Evolutionary conservation across 2,329 filamentous ascomycete species (phyloP).

Genomic region (Beauveria caledonica): DNA sequence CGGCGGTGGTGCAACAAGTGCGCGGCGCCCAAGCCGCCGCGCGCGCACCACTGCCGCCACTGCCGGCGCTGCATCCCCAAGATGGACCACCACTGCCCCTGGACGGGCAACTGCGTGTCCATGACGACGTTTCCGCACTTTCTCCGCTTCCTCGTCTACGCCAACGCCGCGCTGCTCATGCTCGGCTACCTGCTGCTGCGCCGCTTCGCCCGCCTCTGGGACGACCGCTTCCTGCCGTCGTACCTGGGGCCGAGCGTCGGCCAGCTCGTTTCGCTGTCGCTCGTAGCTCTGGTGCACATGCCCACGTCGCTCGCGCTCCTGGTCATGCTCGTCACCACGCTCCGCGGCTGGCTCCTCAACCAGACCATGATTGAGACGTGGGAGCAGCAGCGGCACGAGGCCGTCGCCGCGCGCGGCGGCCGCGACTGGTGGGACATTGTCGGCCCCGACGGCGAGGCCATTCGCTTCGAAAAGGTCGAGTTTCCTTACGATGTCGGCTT

Average conservation of each 20-base stretch:
- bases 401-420: constrained; percentile 40
- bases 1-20: constrained; percentile 70
- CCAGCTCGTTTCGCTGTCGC: constrained; percentile 53
- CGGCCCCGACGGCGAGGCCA: constrained; percentile 27
- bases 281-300: constrained; percentile 49
- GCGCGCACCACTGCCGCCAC: constrained; percentile 73
- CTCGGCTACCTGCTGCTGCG: constrained; percentile 53
- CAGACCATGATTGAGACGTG: constrained; percentile 75
- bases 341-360: constrained; percentile 57
- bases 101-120: constrained; percentile 77
- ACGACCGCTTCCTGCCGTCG: constrained; percentile 56
- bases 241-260: constrained; percentile 61
- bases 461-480: constrained; percentile 56
- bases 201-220: constrained; percentile 54
- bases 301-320: constrained; percentile 53
- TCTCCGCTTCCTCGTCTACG: constrained; percentile 65
- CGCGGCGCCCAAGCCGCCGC: constrained; percentile 61
- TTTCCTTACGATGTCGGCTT: constrained; percentile 78
- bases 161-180: constrained; percentile 55
- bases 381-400: constrained; percentile 59
- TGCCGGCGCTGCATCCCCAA: constrained; percentile 68
- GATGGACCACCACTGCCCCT: constrained; percentile 85
- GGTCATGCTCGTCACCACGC: constrained; percentile 56
- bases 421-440: constrained; percentile 36
- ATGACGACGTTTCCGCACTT: constrained; percentile 78